Base-by-base conservation (phyloP, 305 asterid genomes). In the Stenogyne calaminthoides region DNA sequence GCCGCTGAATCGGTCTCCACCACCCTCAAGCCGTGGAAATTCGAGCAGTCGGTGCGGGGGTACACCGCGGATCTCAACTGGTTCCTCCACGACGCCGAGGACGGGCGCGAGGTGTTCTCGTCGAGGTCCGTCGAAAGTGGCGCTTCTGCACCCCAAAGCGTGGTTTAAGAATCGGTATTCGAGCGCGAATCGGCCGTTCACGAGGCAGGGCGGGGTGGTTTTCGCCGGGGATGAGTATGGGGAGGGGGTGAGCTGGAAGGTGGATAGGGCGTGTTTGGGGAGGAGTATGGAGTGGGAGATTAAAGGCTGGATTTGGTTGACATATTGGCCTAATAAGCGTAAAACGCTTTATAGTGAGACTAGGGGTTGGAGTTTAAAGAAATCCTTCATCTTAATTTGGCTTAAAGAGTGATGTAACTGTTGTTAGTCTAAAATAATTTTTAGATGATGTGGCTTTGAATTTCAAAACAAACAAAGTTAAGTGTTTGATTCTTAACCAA, bases 171-270 rank as follows among this genome's bases (percentile, higher is more conserved):
- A 93, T 67, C 84, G 97, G 44, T 91, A 91, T 68, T 88, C 96
- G 11, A 84, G 62, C 9, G 92, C 81, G 0, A 47, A 77, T 75
- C 47, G 97, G 79, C 95, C 96, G 0, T 91, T 93, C 27, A 93
- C 93, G 0, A 73, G 87, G 84, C 87, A 84, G 20, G 98, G 96
- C 14, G 96, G 97, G 60, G 90, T 93, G 40, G 77, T 93, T 0
- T 93, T 93, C 34, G 97, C 98, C 0, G 91, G 93, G 0, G 97
- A 93, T 66, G 96, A 89, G 80, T 93, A 93, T 58, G 98, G 98
- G n/a, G 96, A 89, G 64, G 71, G 84, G 5, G 95, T 89, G 77
- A 82, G 88, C 25, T 93, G 97, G 97, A 91, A 88, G 67, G 82
- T 93, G 78, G 97, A 88, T 9, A 85, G 55, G 36, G 60, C 72